phyloP scores from a whole-genome alignment of 2,329 filamentous ascomycete species.

The Xylariaceae sp. region DNA sequence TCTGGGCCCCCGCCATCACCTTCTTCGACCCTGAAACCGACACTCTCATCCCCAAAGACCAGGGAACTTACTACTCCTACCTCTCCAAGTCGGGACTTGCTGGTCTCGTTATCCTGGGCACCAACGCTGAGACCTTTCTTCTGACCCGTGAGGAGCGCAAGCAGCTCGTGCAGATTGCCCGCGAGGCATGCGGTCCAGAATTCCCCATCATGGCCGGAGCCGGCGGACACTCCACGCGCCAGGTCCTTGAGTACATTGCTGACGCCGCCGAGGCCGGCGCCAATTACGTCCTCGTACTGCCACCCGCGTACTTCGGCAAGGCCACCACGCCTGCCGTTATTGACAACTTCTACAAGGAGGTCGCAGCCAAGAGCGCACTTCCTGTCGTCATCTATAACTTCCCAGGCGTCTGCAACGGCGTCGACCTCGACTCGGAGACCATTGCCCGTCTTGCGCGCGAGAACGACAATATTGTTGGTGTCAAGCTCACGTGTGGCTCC shows the following conservation, averaged over 20 bases:
- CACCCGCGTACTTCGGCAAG: slow-evolving; percentile 61
- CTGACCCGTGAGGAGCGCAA: slow-evolving; percentile 53
- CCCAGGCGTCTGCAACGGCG: slow-evolving; percentile 61
- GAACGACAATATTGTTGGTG: slow-evolving; percentile 54
- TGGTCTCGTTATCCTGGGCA: slow-evolving; percentile 33
- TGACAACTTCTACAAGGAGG: slow-evolving; percentile 53
- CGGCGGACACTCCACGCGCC: slow-evolving; percentile 58
- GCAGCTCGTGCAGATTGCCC: slow-evolving; percentile 51
- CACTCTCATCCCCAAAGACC: slow-evolving; percentile 40
- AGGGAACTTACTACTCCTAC: slow-evolving; percentile 46
- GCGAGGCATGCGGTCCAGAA: slow-evolving; percentile 45
- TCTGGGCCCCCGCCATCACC: slow-evolving; percentile 50
- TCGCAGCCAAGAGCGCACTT: slow-evolving; percentile 47
- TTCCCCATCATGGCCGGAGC: slow-evolving; percentile 60
- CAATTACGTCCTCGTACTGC: slow-evolving; percentile 57
- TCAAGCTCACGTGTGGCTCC: slow-evolving; percentile 60
- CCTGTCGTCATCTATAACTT: slow-evolving; percentile 65
- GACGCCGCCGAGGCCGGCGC: slow-evolving; percentile 58
- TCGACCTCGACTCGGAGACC: slow-evolving; percentile 61
- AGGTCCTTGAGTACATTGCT: slow-evolving; percentile 53
- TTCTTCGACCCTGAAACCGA: slow-evolving; percentile 47
- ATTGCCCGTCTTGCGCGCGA: slow-evolving; percentile 48
- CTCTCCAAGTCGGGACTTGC: slow-evolving; percentile 36
- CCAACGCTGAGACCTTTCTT: slow-evolving; percentile 40
- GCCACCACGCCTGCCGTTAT: slow-evolving; percentile 53